These are phyloP conservation scores for Phytopythium sindhum DNA, from an alignment of 352 stramenopile species.

Conservation along the genomic window DNA sequence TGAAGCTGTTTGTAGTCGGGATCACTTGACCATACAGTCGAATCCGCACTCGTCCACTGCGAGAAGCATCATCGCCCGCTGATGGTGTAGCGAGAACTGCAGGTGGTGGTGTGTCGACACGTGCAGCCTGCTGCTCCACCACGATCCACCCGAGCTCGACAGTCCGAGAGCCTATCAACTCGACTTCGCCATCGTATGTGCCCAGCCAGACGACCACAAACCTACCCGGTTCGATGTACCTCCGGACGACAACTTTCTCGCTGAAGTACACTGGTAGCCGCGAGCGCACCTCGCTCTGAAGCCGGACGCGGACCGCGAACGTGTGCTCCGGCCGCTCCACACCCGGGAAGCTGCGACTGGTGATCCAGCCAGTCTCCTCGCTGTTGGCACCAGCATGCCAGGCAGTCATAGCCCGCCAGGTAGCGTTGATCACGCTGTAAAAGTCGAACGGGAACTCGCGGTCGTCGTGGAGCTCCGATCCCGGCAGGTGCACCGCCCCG, in stretches of 20 bases:
- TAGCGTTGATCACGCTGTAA: conserved; percentile 18
- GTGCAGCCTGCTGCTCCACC: conserved; percentile 9
- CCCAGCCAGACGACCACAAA: conserved; percentile 29
- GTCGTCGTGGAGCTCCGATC: conserved; percentile 18
- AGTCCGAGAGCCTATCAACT: conserved; percentile 18
- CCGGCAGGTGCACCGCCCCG: not conserved
- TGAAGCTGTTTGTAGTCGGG: not conserved
- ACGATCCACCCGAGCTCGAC: conserved; percentile 29
- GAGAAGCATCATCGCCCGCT: not conserved
- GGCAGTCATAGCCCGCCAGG: conserved; percentile 25
- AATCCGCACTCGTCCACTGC: not conserved
- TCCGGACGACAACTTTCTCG: conserved; percentile 30
- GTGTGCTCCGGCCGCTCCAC: conserved; percentile 28
- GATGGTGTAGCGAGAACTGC: not conserved
- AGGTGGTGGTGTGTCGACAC: not conserved
- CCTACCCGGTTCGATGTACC: conserved; percentile 27
- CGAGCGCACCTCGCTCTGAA: conserved; percentile 3
- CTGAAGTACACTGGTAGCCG: conserved; percentile 14
- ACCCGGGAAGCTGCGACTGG: conserved; percentile 26
- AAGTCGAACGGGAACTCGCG: conserved; percentile 29
- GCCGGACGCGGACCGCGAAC: conserved; percentile 28
- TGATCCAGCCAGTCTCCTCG: conserved; percentile 22
- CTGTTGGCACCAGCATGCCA: conserved; percentile 27
- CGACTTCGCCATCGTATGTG: conserved; percentile 28
- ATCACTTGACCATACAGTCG: conserved; percentile 7